Evolutionary conservation across 148 eudicot genomes (phyloP).

Genomic region (Chenopodium quinoa): DNA sequence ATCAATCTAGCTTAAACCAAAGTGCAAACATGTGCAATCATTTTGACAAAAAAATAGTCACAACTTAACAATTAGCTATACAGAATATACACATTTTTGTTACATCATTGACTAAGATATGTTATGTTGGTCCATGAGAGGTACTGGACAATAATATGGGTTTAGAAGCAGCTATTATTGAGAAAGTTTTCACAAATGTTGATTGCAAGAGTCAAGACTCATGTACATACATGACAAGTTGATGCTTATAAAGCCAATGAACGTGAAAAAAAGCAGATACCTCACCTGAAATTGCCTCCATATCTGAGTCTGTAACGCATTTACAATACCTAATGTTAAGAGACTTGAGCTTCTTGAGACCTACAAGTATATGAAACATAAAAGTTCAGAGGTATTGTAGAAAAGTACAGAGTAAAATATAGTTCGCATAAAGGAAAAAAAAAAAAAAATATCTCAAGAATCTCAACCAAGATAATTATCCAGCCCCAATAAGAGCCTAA

Average conservation of each 20-base stretch:
- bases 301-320: constrained; percentile 35
- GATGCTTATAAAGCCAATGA: background rate
- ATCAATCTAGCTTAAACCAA: background rate
- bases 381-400: background rate
- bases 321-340: constrained; percentile 39
- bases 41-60: background rate
- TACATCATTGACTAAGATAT: background rate
- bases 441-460: background rate
- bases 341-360: constrained; percentile 39
- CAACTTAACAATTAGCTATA: background rate
- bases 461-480: background rate
- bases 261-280: background rate
- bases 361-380: constrained; percentile 13
- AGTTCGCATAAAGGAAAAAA: background rate
- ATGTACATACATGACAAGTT: constrained; percentile 1
- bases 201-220: background rate
- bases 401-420: background rate
- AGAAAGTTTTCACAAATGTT: background rate
- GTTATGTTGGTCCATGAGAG: background rate
- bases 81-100: background rate
- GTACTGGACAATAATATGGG: background rate
- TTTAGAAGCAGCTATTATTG: background rate
- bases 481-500: background rate
- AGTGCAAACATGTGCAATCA: background rate
- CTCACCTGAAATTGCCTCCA: constrained; percentile 40